phyloP scores from a whole-genome alignment of 495 filamentous ascomycete species.

The Diplogelasinospora grovesii region DNA sequence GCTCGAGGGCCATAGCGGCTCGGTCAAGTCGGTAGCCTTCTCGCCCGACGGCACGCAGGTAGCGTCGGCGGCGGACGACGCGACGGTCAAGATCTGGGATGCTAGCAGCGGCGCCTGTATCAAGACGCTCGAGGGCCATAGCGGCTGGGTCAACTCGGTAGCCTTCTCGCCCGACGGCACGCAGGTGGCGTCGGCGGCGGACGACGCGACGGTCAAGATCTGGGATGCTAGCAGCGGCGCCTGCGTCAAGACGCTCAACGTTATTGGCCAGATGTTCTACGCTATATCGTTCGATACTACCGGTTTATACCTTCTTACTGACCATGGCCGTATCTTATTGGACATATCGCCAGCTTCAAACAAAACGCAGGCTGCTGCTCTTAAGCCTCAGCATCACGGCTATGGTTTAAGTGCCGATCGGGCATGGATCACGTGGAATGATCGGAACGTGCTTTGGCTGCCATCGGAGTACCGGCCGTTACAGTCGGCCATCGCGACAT shows the following conservation, averaged over 20 bases:
- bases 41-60: conserved; percentile 14
- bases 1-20: conserved; percentile 7
- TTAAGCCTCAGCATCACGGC: no score
- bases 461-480: no score
- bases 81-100: conserved; percentile 32
- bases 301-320: no score
- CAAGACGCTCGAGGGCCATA: conserved; percentile 14
- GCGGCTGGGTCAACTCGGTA: conserved; percentile 15
- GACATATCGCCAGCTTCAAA: no score
- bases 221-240: conserved; percentile 2
- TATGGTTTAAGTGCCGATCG: no score
- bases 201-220: conserved; percentile 10
- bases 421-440: no score
- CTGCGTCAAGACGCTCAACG: neutral
- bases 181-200: conserved; percentile 7
- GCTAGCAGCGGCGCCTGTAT: conserved; percentile 6
- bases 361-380: no score
- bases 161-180: conserved; percentile 33
- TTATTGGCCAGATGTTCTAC: no score
- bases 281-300: no score
- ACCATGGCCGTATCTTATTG: no score
- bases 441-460: no score
- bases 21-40: conserved; percentile 11
- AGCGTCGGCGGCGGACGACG: conserved; percentile 23
- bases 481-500: no score